Percentiles rank a stretch among this genome's conserved stretches.
These are phyloP conservation scores for Parietichytrium sp. DNA, from an alignment of 108 stramenopile species.

Conservation along the genomic window DNA sequence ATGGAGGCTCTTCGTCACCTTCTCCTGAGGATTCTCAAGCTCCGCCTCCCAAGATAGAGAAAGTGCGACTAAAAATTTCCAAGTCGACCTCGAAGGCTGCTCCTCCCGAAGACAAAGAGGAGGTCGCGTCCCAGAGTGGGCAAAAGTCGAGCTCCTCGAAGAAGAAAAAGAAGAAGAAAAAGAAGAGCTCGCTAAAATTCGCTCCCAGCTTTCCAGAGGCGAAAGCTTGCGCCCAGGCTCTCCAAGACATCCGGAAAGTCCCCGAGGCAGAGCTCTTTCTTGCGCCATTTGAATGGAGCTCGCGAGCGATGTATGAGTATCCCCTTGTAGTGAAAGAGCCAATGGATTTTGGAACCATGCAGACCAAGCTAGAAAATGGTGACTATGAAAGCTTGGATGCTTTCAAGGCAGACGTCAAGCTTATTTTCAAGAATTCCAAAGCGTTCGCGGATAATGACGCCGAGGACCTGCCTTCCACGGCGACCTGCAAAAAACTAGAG, in stretches of 20 bases:
- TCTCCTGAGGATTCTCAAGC: too few relatives aligned
- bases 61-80: too few relatives aligned
- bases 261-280: conserved; percentile 44
- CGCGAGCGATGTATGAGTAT: conserved; percentile 58
- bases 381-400: conserved; percentile 48
- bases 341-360: conserved; percentile 66
- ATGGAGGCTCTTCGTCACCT: too few relatives aligned
- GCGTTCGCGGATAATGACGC: too few relatives aligned
- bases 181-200: neutral
- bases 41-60: too few relatives aligned
- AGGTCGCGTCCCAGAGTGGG: neutral
- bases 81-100: too few relatives aligned
- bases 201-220: conserved; percentile 30
- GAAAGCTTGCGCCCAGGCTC: neutral
- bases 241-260: neutral
- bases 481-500: too few relatives aligned
- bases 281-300: conserved; percentile 59
- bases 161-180: neutral
- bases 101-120: too few relatives aligned
- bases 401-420: conserved; percentile 53
- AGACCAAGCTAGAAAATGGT: conserved; percentile 45
- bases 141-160: neutral
- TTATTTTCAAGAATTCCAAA: conserved; percentile 79
- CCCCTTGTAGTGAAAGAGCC: conserved; percentile 56
- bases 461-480: too few relatives aligned